Conservation (phyloP, 1,139 yeast genomes). For the Pichia sp. region DNA sequence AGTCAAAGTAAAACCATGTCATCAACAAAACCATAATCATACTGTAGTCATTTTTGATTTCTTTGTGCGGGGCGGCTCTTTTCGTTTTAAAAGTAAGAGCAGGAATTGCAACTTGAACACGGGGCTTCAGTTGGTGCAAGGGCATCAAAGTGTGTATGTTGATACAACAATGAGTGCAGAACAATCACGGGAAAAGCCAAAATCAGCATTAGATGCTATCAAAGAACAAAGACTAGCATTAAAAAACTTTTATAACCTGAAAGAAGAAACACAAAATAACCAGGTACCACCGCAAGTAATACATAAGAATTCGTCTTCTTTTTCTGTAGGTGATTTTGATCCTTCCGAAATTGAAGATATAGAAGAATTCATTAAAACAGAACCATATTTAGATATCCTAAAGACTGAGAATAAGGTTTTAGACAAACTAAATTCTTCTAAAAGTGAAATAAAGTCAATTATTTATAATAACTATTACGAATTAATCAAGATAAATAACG, state of each 20-base stretch:
- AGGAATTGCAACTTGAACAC: no score
- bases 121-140: neutral
- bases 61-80: no score
- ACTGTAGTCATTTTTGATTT: no score
- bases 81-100: no score
- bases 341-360: slow-evolving; percentile 23
- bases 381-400: slow-evolving; percentile 34
- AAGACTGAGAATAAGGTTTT: slow-evolving; percentile 36
- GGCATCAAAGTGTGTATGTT: neutral
- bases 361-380: slow-evolving; percentile 34
- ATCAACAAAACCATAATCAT: no score
- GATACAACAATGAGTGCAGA: neutral
- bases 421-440: slow-evolving; percentile 38
- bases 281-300: neutral
- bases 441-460: slow-evolving; percentile 43
- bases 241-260: slow-evolving; percentile 39
- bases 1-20: no score
- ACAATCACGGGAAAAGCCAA: neutral
- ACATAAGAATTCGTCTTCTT: slow-evolving; percentile 20
- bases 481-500: slow-evolving; percentile 40
- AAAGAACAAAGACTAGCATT: slow-evolving; percentile 35
- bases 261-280: slow-evolving; percentile 18
- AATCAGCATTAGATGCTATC: slow-evolving; percentile 7
- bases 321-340: slow-evolving; percentile 5
- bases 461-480: slow-evolving; percentile 49